phyloP scores from a whole-genome alignment of 306 rosid species.

The Dryas alaskensis region DNA sequence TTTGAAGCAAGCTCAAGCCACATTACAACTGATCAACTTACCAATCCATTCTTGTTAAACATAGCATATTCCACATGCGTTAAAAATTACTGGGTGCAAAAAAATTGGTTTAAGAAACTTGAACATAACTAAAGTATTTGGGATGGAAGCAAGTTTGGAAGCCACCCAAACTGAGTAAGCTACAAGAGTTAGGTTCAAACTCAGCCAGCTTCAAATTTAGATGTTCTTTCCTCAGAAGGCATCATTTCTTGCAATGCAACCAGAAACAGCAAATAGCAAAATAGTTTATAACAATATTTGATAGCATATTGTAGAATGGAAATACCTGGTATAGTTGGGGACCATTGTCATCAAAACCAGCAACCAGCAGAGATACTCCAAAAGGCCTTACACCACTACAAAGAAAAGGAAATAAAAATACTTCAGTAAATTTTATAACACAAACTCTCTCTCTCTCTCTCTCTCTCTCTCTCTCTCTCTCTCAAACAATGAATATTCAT shows the following conservation, averaged over 20 bases:
- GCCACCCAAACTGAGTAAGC: background rate
- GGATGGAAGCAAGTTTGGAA: background rate
- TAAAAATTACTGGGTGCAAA: background rate
- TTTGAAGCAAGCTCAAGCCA: background rate
- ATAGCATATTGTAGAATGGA: slow-evolving; percentile 4
- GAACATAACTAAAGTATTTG: background rate
- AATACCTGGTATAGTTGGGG: slow-evolving; percentile 90
- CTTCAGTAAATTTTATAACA: slow-evolving; percentile 17
- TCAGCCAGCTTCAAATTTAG: background rate
- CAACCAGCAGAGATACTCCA: slow-evolving; percentile 90
- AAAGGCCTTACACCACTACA: slow-evolving; percentile 96
- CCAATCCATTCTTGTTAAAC: background rate
- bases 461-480: too few species aligned
- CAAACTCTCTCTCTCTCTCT: too few species aligned
- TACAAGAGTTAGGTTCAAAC: background rate
- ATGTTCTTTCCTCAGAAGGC: background rate
- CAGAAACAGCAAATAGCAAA: background rate
- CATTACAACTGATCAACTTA: background rate
- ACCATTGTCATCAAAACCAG: slow-evolving; percentile 90
- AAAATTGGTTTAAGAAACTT: background rate
- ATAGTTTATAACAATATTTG: background rate
- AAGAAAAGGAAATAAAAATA: slow-evolving; percentile 15
- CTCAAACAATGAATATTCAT: background rate
- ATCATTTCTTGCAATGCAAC: background rate
- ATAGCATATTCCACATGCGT: background rate